phyloP scores from a whole-genome alignment of 2,329 filamentous ascomycete species.

The Trichothecium roseum region DNA sequence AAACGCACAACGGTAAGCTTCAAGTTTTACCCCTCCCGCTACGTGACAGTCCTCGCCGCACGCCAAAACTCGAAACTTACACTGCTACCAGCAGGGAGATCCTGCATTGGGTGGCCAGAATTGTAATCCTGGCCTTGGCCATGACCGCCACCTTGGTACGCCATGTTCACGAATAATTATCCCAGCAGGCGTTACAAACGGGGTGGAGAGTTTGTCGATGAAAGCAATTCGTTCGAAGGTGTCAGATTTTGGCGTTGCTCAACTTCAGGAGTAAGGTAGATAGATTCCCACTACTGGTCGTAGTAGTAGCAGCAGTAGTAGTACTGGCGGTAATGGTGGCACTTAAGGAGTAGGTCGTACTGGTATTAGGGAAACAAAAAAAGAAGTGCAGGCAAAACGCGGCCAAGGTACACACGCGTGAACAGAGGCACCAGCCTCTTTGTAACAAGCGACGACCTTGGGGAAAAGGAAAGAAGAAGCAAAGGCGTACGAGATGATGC shows the following conservation, averaged over 20 bases:
- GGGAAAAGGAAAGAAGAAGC: too few relatives aligned
- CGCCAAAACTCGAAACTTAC: constrained; percentile 34
- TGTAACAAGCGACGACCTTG: too few relatives aligned
- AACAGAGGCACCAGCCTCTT: too few relatives aligned
- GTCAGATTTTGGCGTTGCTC: constrained; percentile 1
- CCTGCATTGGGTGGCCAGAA: constrained; percentile 50
- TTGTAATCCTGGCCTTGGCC: constrained; percentile 48
- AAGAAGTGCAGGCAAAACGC: too few relatives aligned
- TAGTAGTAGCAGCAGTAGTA: too few relatives aligned
- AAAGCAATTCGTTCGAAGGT: background rate
- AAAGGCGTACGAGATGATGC: too few relatives aligned
- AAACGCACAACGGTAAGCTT: constrained; percentile 3
- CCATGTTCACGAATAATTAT: constrained; percentile 23
- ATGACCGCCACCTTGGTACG: constrained; percentile 53
- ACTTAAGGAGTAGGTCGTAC: too few relatives aligned
- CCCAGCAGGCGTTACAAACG: background rate
- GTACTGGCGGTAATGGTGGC: too few relatives aligned
- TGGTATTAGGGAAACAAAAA: too few relatives aligned
- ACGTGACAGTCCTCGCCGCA: constrained; percentile 1
- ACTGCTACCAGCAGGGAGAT: constrained; percentile 48
- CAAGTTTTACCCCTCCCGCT: background rate
- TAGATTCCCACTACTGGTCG: too few relatives aligned
- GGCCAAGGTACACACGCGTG: too few relatives aligned
- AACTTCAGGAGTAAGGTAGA: background rate
- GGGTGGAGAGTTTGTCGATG: background rate